phyloP scores from a whole-genome alignment of 1,139 yeast species.

The Diutina siamensis region DNA sequence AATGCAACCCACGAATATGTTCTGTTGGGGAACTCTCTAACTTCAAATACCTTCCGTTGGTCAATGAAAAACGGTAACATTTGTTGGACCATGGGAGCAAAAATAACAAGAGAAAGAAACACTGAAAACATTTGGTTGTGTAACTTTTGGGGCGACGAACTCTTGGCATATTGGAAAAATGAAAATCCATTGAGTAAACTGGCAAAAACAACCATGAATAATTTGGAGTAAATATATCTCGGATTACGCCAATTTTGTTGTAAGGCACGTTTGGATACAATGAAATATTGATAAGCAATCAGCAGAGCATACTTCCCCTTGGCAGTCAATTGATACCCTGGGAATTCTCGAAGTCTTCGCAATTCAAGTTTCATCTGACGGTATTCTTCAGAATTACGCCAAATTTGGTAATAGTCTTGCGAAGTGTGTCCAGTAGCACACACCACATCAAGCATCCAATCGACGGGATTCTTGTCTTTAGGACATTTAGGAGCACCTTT shows the following conservation, averaged over 20 bases:
- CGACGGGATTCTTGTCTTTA: conserved; percentile 63
- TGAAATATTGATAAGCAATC: conserved; percentile 32
- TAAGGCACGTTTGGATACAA: conserved; percentile 45
- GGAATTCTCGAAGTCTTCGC: not conserved
- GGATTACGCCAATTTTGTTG: conserved; percentile 75
- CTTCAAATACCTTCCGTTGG: conserved; percentile 76
- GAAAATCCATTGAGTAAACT: conserved; percentile 64
- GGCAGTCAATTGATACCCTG: not conserved
- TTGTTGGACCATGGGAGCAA: conserved; percentile 23
- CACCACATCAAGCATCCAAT: conserved; percentile 50
- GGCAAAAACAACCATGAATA: conserved; percentile 38
- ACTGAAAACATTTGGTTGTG: conserved; percentile 51
- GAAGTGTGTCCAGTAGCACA: not conserved
- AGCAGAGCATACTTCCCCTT: conserved; percentile 31
- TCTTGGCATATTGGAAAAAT: conserved; percentile 26
- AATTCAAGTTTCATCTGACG: not conserved
- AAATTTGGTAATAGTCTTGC: conserved; percentile 3
- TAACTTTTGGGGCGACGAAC: not conserved
- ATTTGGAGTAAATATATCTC: conserved; percentile 53
- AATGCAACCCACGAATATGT: conserved; percentile 41
- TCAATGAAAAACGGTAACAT: conserved; percentile 6
- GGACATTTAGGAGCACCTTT: conserved; percentile 55
- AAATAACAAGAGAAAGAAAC: conserved; percentile 45
- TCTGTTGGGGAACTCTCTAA: conserved; percentile 70
- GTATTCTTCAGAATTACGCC: not conserved